Percentiles rank a stretch among this genome's conserved stretches.
These are phyloP conservation scores for Entonaema liquescens DNA, from an alignment of 495 filamentous ascomycete species.

Conservation along the genomic window DNA sequence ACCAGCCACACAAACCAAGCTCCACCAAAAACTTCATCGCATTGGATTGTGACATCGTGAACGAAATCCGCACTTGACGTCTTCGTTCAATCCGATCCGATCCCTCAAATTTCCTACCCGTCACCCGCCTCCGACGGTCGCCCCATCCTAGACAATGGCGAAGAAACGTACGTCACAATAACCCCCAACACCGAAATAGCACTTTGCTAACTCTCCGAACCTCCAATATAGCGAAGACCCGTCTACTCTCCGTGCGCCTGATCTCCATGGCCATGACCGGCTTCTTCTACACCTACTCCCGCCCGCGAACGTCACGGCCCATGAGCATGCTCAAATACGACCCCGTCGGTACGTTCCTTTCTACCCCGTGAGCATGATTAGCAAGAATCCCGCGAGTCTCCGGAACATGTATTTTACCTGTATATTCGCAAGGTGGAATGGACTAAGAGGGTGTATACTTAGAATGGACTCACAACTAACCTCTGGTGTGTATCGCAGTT, in stretches of 20 bases:
- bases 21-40: slow-evolving; percentile 38
- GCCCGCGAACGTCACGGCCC: slow-evolving; percentile 80
- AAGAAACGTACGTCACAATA: slow-evolving; percentile 22
- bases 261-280: slow-evolving; percentile 99
- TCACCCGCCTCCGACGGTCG: slow-evolving; percentile 6
- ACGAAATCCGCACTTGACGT: background rate
- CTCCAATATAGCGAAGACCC: slow-evolving; percentile 76
- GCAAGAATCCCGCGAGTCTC: no score
- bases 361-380: background rate
- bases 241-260: slow-evolving; percentile 90
- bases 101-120: background rate
- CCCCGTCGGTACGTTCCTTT: slow-evolving; percentile 80
- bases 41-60: slow-evolving; percentile 19
- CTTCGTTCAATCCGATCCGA: background rate
- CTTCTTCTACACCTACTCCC: slow-evolving; percentile 89
- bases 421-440: background rate
- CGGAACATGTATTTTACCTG: background rate
- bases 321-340: slow-evolving; percentile 99
- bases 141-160: slow-evolving; percentile 28
- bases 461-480: slow-evolving; percentile 7
- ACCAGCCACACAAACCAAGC: slow-evolving; percentile 24
- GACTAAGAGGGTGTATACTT: background rate
- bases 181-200: background rate
- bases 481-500: slow-evolving; percentile 55
- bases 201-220: slow-evolving; percentile 17